Base-by-base conservation (phyloP, 1,284 basidiomycete species). In the Puccinia hordei region DNA sequence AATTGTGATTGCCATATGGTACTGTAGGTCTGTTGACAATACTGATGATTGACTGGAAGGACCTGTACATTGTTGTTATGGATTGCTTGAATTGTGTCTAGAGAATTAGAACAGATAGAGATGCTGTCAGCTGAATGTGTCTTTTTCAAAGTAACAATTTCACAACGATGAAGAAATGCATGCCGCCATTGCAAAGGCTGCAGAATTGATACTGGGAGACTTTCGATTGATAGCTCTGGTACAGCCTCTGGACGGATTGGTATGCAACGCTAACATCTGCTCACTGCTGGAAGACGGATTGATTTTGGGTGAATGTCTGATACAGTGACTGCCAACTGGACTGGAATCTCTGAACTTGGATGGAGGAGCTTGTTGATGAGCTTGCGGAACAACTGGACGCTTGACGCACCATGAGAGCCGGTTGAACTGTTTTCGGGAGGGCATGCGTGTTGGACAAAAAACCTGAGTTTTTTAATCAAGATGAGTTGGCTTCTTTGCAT, bases 11-110 rank as follows among this genome's bases (percentile, higher is more conserved):
- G 2, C 63, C 63, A 66, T 46, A 8, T 19, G 35, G 17, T 3
- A 30, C 66, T 15, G 22, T 69, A 69, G 41, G 2, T 17, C 27
- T 19, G 22, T 51, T 49, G 12, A 0, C 44, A 15, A 35, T 49
- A n/a, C 10, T 33, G n/a, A 69, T 27, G n/a, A 69, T 69, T 3
- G 44, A 27, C 44, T 69, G 66, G 30, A 49, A 69, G 17, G 66
- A 69, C 5, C 19, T 46, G 17, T 49, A 69, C 66, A 69, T 69
- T 44, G 13, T 15, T 12, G 44, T 49, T 15, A 69, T n/a, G 4
- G 66, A 49, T 49, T 27, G 41, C 66, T 69, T 41, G 44, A 69
- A 49, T 49, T 69, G 66, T 4, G 66, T 69, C 66, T 63, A 19
- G 8, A 33, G 24, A 33, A 22, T 15, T 9, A 0, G 9, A 49